Evolutionary conservation across 2,329 filamentous ascomycete species (phyloP).

Genomic region (Neonectria magnoliae): DNA sequence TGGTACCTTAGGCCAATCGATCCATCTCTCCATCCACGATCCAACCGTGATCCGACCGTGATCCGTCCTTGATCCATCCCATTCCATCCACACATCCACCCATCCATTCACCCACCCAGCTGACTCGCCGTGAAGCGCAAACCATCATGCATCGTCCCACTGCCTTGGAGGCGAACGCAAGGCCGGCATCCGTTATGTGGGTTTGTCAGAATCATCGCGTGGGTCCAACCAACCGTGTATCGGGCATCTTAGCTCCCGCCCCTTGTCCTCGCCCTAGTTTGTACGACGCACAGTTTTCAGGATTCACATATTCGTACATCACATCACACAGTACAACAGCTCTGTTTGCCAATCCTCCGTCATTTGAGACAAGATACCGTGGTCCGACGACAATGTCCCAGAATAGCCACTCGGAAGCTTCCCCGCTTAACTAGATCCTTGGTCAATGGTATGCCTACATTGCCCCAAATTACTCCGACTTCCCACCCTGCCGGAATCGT

Average conservation of each 20-base stretch:
- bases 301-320: not conserved
- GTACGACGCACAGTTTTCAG: slow-evolving; percentile 5
- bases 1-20: slow-evolving; percentile 2
- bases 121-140: slow-evolving; percentile 16
- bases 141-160: slow-evolving; percentile 16
- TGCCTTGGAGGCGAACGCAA: slow-evolving; percentile 3
- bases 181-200: not conserved
- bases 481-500: not conserved
- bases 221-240: slow-evolving; percentile 9
- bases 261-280: not conserved
- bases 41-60: not conserved
- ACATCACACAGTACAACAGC: not conserved
- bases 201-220: slow-evolving; percentile 14
- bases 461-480: slow-evolving; percentile 2
- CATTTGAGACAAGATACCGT: slow-evolving; percentile 7
- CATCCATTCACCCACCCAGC: not conserved
- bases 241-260: slow-evolving; percentile 6
- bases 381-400: not conserved
- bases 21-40: not conserved
- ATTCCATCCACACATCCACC: too few relatives aligned
- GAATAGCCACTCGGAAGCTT: slow-evolving; percentile 9
- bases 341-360: slow-evolving; percentile 13
- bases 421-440: slow-evolving; percentile 1
- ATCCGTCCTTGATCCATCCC: not conserved
- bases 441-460: not conserved